These are phyloP conservation scores for Carex littledalei DNA, from an alignment of 176 grass and related monocot genomes.

Conservation along the genomic window DNA sequence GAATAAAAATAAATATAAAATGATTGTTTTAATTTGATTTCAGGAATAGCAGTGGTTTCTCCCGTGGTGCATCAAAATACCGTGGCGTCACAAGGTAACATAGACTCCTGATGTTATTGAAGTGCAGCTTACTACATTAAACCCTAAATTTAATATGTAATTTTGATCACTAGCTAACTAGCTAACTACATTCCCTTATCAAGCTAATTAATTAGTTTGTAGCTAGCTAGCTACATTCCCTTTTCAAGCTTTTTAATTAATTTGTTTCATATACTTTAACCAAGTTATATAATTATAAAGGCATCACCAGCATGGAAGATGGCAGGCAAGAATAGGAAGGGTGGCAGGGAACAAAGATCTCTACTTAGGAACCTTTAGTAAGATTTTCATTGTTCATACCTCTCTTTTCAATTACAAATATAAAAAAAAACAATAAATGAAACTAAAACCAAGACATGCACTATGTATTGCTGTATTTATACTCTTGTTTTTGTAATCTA, in stretches of 20 bases:
- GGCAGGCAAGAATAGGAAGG: constrained; percentile 44
- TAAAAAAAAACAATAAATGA: not conserved
- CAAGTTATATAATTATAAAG: constrained; percentile 18
- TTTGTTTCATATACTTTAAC: not conserved
- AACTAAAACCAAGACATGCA: not conserved
- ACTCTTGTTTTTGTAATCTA: constrained; percentile 2
- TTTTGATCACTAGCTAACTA: not conserved
- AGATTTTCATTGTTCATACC: constrained; percentile 16
- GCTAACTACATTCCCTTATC: too few species aligned
- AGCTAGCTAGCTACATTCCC: too few species aligned
- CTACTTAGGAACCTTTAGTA: constrained; percentile 43
- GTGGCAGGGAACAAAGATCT: constrained; percentile 44
- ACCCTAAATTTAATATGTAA: not conserved
- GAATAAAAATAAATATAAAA: not conserved
- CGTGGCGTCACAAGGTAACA: constrained; percentile 35
- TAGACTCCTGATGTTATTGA: not conserved
- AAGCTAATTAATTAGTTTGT: not conserved
- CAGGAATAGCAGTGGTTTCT: constrained; percentile 44
- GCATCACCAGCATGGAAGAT: constrained; percentile 43
- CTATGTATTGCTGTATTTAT: not conserved
- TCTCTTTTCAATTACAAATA: not conserved
- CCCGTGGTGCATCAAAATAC: constrained; percentile 34
- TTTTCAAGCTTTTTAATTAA: not conserved
- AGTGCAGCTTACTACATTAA: not conserved
- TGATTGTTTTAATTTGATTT: not conserved